These are phyloP conservation scores for Fonsecaea nubica DNA, from an alignment of 2,329 filamentous ascomycete species.

Conservation along the genomic window DNA sequence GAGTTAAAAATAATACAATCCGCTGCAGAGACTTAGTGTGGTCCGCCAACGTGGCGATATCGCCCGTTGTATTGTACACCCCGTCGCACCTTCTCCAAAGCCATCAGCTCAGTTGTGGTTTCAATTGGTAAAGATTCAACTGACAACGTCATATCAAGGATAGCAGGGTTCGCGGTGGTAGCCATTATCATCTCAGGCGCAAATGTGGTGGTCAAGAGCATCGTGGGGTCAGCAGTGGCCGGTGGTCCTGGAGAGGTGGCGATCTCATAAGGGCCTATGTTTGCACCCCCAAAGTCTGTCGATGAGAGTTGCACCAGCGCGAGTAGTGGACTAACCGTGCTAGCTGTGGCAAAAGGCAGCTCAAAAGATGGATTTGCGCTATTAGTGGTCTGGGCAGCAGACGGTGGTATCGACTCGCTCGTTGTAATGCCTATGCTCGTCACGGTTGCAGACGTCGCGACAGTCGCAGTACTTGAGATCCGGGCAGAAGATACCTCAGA, in stretches of 20 bases:
- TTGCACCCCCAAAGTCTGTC: neutral
- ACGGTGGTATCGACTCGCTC: neutral
- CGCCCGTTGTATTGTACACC: neutral
- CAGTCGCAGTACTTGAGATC: neutral
- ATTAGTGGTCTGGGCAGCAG: neutral
- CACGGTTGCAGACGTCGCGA: neutral
- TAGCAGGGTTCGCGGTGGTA: neutral
- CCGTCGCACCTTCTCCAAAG: slow-evolving; percentile 1
- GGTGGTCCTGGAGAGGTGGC: neutral
- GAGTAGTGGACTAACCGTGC: neutral
- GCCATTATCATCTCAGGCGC: neutral
- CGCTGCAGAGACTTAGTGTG: neutral
- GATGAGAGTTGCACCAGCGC: neutral
- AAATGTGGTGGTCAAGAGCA: neutral
- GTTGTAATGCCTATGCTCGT: neutral
- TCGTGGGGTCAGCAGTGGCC: neutral
- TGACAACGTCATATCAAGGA: neutral
- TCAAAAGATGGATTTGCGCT: neutral
- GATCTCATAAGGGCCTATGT: neutral
- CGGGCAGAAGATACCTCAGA: neutral
- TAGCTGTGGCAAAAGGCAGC: neutral
- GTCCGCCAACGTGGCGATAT: neutral
- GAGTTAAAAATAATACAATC: neutral
- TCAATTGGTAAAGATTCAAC: neutral
- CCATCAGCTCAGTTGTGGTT: neutral